phyloP scores from a whole-genome alignment of 176 grass and related monocot species.

The Carex cristatella region DNA sequence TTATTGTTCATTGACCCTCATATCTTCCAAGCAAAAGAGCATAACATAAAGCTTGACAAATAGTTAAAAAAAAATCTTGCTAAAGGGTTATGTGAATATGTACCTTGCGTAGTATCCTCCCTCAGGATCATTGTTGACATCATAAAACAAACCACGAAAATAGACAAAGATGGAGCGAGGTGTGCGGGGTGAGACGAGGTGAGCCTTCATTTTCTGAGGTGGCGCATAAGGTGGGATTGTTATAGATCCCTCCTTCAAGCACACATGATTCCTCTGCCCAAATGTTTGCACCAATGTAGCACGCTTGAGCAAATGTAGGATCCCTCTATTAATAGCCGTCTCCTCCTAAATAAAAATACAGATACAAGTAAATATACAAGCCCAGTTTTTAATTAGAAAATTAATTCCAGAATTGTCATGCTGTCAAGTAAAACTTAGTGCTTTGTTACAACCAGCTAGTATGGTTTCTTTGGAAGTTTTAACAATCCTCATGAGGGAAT shows the following conservation, averaged over 20 bases:
- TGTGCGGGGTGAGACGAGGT: slow-evolving; percentile 72
- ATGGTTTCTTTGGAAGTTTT: not conserved
- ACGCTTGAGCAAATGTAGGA: slow-evolving; percentile 62
- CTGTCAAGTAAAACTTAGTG: not conserved
- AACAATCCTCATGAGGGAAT: not conserved
- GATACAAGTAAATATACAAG: not conserved
- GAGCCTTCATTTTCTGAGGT: slow-evolving; percentile 96
- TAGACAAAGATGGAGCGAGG: slow-evolving; percentile 95
- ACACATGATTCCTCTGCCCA: slow-evolving; percentile 93
- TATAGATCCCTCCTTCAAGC: slow-evolving; percentile 89
- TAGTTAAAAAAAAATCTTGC: not conserved
- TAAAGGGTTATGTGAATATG: not conserved
- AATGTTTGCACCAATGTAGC: slow-evolving; percentile 92
- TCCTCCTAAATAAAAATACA: slow-evolving; percentile 49
- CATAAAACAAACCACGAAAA: slow-evolving; percentile 90
- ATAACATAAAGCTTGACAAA: not conserved
- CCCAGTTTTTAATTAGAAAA: not conserved
- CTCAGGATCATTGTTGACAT: slow-evolving; percentile 90
- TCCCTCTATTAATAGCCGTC: slow-evolving; percentile 85
- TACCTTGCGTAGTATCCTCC: slow-evolving; percentile 97
- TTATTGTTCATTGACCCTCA: not conserved
- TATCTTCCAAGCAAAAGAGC: not conserved
- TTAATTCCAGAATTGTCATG: not conserved
- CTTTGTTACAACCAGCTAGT: not conserved
- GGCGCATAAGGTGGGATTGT: slow-evolving; percentile 89